Evolutionary conservation across 192 early-diverging fungal genomes (phyloP), one percentile per base, ranked within the genome.

Genomic region (Spizellomyces punctatus): DNA sequence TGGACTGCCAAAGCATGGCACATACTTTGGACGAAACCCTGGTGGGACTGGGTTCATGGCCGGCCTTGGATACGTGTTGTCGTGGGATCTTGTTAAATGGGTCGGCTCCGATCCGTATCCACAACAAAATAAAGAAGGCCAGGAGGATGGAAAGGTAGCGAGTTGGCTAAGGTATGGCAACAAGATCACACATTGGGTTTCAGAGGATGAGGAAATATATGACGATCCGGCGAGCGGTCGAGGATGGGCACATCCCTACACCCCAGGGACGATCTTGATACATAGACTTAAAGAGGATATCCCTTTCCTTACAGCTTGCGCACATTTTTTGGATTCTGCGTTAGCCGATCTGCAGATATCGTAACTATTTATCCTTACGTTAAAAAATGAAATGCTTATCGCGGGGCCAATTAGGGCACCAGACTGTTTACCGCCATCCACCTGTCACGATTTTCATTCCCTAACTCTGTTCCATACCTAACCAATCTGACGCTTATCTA

Each of bases 11-110:
- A 12, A 17, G 5, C 19, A 46, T 4, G 71, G 63, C 7, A 66
- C 64, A n/a, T 78, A 69, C 46, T 78, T 70, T 46, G 76, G 76
- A 4, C 64, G 76, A 14, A 41, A 57, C 12, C 58, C 67, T 42
- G n/a, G 44, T n/a, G 57, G 61, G 21, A 16, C 55, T 6, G 10
- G 43, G 8, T 78, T 78, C 72, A 64, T 74, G 60, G 68, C 72
- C 10, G 76, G 76, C 10, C 73, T 78, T 71, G 76, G 76, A 8
- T 78, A 78, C 52, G 72, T 19, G 16, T 8, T 78, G 41, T 78
- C 76, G 6, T 78, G 72, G 72, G 76, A 78, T 45, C 10, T 78
- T 12, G 76, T 74, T 5, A 17, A 14, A 12, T 78, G 63, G 60
- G 69, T 74, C 14, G 62, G 46, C 10, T 4, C 10, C 0, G 72